Evolutionary conservation across 2,329 filamentous ascomycete genomes (phyloP), one percentile per base, ranked within the genome.

Genomic region (Ambrosiella cleistominuta): DNA sequence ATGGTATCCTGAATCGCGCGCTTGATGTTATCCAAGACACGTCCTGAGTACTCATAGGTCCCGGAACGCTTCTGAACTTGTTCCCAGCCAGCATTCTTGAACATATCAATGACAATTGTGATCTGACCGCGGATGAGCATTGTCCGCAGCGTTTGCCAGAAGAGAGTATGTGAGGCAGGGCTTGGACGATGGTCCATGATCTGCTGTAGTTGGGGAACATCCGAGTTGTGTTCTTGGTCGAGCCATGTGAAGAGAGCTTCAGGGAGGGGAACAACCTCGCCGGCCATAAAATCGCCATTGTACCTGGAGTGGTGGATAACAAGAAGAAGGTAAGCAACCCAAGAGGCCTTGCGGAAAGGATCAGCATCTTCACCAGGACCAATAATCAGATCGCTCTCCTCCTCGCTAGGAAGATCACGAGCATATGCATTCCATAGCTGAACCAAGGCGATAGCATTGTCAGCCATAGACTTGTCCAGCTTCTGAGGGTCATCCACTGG

Each of bases 211-310:
- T 90, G 85, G 56, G 80, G 76, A 1, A 77, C 76, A 64, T 86
- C 86, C 35, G 84, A 77, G 62, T 86, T 81, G 66, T 95, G 88
- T 65, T 87, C 79, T 13, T 76, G 75, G 57, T 86, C 78, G 62
- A 95, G 75, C 91, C 91, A 97, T 64, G 86, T 79, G 62, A 96
- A 82, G 12, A 97, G 72, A 13, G 89, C 78, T 65, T 85, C 83
- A 0, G 91, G 88, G 15, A 94, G 73, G 0, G 86, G 77, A 1
- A 74, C 74, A 1, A 67, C 66, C 63, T 72, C 71, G 38, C 68
- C 69, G 7, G 70, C 67, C 38, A 69, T 69, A 9, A 64, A 66
- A 19, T 71, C 65, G 42, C 63, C 68, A 13, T 70, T 65, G 60
- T 74, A 74, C 12, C 77, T 72, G 8, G 76, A 77, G 69, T 95